Percentiles rank a stretch among this genome's conserved stretches.
These are phyloP conservation scores for Monosporascus sp. DNA, from an alignment of 2,329 filamentous ascomycete genomes.

Conservation along the genomic window DNA sequence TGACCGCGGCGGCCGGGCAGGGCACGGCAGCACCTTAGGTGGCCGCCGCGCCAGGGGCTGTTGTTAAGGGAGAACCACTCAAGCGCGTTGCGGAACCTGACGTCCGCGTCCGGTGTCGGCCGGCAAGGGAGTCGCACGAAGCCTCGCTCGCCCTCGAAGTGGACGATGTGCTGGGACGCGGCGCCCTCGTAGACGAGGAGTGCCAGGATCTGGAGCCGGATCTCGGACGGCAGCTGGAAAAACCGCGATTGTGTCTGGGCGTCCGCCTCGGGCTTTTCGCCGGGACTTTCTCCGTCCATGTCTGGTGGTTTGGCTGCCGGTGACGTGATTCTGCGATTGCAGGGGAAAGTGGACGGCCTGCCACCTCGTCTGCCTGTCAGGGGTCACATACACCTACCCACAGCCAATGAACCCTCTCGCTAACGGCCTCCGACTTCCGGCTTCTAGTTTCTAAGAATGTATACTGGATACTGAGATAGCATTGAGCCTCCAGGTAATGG, in stretches of 20 bases:
- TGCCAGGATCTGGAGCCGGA: not conserved
- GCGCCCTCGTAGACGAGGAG: not conserved
- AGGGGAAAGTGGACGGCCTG: no score
- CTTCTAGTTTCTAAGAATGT: no score
- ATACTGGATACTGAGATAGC: no score
- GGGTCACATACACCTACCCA: no score
- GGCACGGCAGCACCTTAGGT: not conserved
- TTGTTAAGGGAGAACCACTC: not conserved
- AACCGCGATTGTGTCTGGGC: not conserved
- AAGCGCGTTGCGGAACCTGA: not conserved
- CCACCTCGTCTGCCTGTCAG: no score
- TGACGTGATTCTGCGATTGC: no score
- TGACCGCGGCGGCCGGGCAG: not conserved
- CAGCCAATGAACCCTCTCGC: no score
- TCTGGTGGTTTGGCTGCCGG: no score
- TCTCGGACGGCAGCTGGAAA: not conserved
- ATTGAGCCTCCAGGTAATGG: no score
- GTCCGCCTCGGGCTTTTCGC: not conserved
- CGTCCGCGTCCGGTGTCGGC: not conserved
- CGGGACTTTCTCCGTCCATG: no score
- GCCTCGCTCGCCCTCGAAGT: not conserved
- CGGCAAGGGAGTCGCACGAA: not conserved
- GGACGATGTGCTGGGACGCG: constrained; percentile 1
- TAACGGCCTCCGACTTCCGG: no score
- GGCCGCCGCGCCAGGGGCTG: constrained; percentile 2